These are phyloP conservation scores for Penicillium concentricum DNA, from an alignment of 2,329 filamentous ascomycete genomes.

Conservation along the genomic window DNA sequence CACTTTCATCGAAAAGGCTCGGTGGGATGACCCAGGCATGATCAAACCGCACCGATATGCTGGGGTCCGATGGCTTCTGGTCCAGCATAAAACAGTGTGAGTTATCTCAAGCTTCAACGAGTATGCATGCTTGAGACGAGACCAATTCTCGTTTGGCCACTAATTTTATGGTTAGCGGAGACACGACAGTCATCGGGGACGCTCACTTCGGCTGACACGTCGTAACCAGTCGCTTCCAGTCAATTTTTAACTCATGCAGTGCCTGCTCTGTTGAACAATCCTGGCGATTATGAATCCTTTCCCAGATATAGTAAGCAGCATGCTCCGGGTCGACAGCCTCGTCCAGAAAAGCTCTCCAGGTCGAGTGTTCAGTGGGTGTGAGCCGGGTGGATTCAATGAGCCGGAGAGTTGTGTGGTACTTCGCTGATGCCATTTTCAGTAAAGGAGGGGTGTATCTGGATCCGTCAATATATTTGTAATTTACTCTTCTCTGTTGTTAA, in stretches of 20 bases:
- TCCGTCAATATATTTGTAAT: background rate
- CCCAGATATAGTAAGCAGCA: slow-evolving; percentile 4
- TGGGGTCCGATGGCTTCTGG: background rate
- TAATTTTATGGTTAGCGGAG: background rate
- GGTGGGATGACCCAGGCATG: slow-evolving; percentile 8
- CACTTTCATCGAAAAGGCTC: slow-evolving; percentile 5
- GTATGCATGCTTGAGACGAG: background rate
- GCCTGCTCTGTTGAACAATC: background rate
- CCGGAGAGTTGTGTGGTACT: slow-evolving; percentile 12
- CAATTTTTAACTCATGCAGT: background rate
- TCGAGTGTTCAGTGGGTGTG: slow-evolving; percentile 7
- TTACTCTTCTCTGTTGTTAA: background rate
- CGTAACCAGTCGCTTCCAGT: slow-evolving; percentile 2
- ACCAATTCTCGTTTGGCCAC: background rate
- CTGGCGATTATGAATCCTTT: background rate
- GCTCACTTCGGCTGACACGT: background rate
- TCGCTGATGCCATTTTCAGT: slow-evolving; percentile 19
- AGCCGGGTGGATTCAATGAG: slow-evolving; percentile 8
- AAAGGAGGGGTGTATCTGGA: background rate
- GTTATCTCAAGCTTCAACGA: background rate
- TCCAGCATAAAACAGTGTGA: slow-evolving; percentile 1
- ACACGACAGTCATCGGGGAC: background rate
- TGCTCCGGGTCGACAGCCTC: slow-evolving; percentile 1
- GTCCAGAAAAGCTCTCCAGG: slow-evolving; percentile 3
- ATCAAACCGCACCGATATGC: background rate